Evolutionary conservation across 2,329 filamentous ascomycete genomes (phyloP).

Genomic region (Westerdykella sp.): DNA sequence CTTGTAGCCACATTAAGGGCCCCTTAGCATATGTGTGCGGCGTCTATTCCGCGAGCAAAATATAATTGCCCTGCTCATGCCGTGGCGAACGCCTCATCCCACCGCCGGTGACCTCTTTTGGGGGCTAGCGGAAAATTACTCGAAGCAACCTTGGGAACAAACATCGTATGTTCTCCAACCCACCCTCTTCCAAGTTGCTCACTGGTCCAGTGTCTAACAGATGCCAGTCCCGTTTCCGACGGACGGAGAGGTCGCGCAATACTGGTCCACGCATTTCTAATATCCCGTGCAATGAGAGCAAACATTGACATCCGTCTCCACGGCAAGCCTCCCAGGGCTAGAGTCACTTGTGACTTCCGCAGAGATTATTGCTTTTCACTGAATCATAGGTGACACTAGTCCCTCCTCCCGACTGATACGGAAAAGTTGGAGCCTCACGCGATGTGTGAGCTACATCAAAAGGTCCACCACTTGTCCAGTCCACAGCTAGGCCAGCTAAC

Average conservation of each 20-base stretch:
- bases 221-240: background rate
- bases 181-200: background rate
- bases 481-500: no score
- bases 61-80: no score
- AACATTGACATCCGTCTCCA: conserved; percentile 1
- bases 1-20: no score
- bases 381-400: background rate
- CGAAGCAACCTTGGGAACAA: background rate
- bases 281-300: background rate
- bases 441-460: conserved; percentile 1
- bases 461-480: background rate
- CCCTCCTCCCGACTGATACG: background rate
- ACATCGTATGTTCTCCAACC: background rate
- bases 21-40: no score
- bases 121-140: no score
- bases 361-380: conserved; percentile 1
- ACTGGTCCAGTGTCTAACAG: background rate
- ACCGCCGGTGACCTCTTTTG: no score
- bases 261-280: background rate
- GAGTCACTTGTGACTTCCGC: conserved; percentile 1
- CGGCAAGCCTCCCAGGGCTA: background rate
- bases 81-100: no score
- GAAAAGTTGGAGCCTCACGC: background rate
- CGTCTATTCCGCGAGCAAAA: no score
- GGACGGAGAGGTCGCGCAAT: background rate